These are phyloP conservation scores for Ceriops tagal DNA, from an alignment of 345 rosid species.

Conservation along the genomic window DNA sequence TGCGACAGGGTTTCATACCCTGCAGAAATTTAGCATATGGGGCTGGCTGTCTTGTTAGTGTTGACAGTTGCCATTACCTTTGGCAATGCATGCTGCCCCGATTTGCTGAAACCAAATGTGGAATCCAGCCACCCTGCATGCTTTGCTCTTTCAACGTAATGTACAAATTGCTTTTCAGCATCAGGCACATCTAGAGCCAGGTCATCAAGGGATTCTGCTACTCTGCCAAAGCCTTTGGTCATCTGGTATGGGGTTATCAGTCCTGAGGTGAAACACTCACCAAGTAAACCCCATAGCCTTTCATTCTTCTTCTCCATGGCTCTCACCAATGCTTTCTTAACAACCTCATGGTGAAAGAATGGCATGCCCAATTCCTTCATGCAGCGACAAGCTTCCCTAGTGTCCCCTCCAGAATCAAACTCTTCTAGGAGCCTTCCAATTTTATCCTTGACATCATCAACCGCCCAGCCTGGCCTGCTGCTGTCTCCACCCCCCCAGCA, in stretches of 20 bases:
- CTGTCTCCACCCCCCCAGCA: slow-evolving; percentile 88
- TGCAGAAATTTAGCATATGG: background rate
- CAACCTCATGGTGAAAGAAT: slow-evolving; percentile 81
- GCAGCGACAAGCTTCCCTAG: slow-evolving; percentile 68
- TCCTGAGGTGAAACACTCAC: slow-evolving; percentile 57
- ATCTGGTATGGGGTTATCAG: slow-evolving; percentile 70
- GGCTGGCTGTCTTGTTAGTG: background rate
- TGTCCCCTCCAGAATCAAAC: slow-evolving; percentile 70
- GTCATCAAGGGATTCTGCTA: slow-evolving; percentile 69
- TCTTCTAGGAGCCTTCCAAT: slow-evolving; percentile 71
- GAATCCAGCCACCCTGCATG: slow-evolving; percentile 64
- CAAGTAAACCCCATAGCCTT: slow-evolving; percentile 52
- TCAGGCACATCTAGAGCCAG: slow-evolving; percentile 78
- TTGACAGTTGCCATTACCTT: slow-evolving; percentile 36
- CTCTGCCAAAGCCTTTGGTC: slow-evolving; percentile 71
- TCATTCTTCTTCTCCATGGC: slow-evolving; percentile 62
- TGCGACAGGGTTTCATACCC: too few species aligned
- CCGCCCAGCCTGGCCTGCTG: slow-evolving; percentile 56
- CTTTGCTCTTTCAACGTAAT: slow-evolving; percentile 59
- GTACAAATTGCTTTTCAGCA: slow-evolving; percentile 48
- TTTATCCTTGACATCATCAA: slow-evolving; percentile 71
- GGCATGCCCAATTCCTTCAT: slow-evolving; percentile 85
- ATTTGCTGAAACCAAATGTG: slow-evolving; percentile 36
- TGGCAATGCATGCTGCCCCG: slow-evolving; percentile 14
- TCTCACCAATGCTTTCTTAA: slow-evolving; percentile 60